These are phyloP conservation scores for Aulographum hederae DNA, from an alignment of 2,329 filamentous ascomycete species.

Conservation along the genomic window DNA sequence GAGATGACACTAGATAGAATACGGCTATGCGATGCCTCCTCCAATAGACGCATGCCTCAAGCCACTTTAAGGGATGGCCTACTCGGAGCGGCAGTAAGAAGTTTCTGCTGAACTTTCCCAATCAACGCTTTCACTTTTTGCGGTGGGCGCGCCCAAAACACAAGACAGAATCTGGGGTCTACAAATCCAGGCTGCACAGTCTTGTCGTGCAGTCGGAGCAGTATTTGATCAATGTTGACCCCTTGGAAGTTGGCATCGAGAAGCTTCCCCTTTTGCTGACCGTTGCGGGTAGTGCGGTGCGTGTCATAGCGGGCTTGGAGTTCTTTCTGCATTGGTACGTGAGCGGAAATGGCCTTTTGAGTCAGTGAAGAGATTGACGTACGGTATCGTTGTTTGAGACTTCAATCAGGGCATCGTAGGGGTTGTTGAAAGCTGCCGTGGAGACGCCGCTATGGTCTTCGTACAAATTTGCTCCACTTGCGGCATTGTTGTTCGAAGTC, in stretches of 20 bases:
- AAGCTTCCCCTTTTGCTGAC: slow-evolving; percentile 57
- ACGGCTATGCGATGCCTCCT: too few species aligned
- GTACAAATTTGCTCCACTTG: too few species aligned
- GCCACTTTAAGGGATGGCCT: slow-evolving; percentile 21
- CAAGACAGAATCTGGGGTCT: slow-evolving; percentile 66
- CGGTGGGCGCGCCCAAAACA: slow-evolving; percentile 77
- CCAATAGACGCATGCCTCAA: too few species aligned
- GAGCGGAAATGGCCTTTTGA: neutral
- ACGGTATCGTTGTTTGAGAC: slow-evolving; percentile 51
- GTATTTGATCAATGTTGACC: slow-evolving; percentile 57
- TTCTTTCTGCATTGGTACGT: slow-evolving; percentile 27
- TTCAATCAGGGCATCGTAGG: slow-evolving; percentile 56
- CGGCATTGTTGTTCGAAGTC: too few species aligned
- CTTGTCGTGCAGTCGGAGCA: slow-evolving; percentile 49
- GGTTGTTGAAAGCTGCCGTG: slow-evolving; percentile 38
- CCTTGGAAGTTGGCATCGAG: slow-evolving; percentile 48
- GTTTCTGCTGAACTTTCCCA: slow-evolving; percentile 45
- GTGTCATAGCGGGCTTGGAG: slow-evolving; percentile 55
- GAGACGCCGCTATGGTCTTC: slow-evolving; percentile 11
- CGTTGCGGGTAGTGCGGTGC: slow-evolving; percentile 60
- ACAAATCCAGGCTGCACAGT: slow-evolving; percentile 47
- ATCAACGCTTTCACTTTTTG: slow-evolving; percentile 51
- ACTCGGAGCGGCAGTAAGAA: slow-evolving; percentile 52
- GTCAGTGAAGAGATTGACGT: slow-evolving; percentile 13
- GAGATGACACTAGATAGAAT: too few species aligned